Evolutionary conservation across 164 flowering plant genomes (phyloP).

Genomic region (Vitis cinerea): DNA sequence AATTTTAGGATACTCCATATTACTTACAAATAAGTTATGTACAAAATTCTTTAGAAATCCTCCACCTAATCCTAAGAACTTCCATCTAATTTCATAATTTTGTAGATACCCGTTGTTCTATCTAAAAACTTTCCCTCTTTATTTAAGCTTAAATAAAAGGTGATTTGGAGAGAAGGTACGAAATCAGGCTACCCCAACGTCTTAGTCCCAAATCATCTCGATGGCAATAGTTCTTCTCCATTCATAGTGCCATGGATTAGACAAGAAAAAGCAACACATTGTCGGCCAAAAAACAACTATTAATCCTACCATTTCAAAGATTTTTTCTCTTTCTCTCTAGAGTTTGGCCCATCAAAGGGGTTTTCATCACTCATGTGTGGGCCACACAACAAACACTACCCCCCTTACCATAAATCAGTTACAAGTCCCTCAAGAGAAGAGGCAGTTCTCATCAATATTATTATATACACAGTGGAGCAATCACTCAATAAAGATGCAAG

Average conservation of each 20-base stretch:
- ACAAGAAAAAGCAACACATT: conserved; percentile 6
- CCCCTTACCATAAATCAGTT: background rate
- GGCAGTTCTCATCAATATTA: background rate
- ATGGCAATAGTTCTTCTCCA: conserved; percentile 7
- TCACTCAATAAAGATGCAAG: too few relatives aligned
- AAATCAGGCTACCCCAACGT: background rate
- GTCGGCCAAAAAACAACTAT: conserved; percentile 19
- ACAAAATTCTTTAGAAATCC: too few relatives aligned
- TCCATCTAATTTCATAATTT: too few relatives aligned
- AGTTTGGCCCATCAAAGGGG: background rate
- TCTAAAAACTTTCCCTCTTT: too few relatives aligned
- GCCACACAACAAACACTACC: background rate
- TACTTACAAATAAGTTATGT: too few relatives aligned
- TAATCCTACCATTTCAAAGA: conserved; percentile 3
- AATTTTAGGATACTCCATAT: too few relatives aligned
- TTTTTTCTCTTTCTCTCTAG: background rate
- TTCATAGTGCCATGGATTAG: conserved; percentile 17
- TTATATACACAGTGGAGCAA: too few relatives aligned
- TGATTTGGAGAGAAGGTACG: background rate
- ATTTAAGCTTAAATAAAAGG: too few relatives aligned
- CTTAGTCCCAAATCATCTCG: background rate
- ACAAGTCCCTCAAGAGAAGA: background rate
- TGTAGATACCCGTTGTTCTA: too few relatives aligned
- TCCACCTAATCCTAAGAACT: too few relatives aligned
- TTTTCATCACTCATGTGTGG: background rate